A percentile compares a stretch with the other conserved stretches of the same genome.
phyloP scores from a whole-genome alignment of 2,329 filamentous ascomycete genomes.

The Alternaria hordeiaustralica region DNA sequence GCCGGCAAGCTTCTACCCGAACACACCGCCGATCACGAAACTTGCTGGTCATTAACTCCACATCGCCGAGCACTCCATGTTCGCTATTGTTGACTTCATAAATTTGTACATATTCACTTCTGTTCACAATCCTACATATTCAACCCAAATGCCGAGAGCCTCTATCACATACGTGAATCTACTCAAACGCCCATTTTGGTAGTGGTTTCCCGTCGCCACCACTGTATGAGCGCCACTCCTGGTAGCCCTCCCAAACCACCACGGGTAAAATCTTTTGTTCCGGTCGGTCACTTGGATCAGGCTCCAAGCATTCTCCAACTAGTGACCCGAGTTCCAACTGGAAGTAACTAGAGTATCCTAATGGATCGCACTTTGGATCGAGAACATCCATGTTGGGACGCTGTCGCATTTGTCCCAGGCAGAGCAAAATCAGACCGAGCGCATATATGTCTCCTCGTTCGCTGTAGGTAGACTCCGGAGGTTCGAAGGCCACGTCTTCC shows the following conservation, averaged over 20 bases:
- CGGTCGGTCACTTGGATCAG: background rate
- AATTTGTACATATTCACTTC: background rate
- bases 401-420: conserved; percentile 1
- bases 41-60: conserved; percentile 26
- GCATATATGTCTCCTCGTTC: conserved; percentile 1
- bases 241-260: conserved; percentile 1
- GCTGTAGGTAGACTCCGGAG: background rate
- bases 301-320: background rate
- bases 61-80: background rate
- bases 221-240: background rate
- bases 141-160: background rate
- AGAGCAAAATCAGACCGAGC: conserved; percentile 7
- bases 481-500: background rate
- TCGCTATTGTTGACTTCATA: background rate
- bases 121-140: background rate
- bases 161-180: background rate
- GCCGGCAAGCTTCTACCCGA: conserved; percentile 51
- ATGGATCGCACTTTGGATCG: background rate
- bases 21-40: conserved; percentile 40
- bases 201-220: background rate
- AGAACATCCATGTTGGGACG: background rate
- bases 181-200: conserved; percentile 5
- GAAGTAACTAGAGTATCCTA: background rate
- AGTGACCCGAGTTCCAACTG: background rate
- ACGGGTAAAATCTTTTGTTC: background rate